A percentile compares a stretch with the other conserved stretches of the same genome.
Conservation (phyloP, 2,329 filamentous ascomycete species). For the Blastomyces gilchristii region DNA sequence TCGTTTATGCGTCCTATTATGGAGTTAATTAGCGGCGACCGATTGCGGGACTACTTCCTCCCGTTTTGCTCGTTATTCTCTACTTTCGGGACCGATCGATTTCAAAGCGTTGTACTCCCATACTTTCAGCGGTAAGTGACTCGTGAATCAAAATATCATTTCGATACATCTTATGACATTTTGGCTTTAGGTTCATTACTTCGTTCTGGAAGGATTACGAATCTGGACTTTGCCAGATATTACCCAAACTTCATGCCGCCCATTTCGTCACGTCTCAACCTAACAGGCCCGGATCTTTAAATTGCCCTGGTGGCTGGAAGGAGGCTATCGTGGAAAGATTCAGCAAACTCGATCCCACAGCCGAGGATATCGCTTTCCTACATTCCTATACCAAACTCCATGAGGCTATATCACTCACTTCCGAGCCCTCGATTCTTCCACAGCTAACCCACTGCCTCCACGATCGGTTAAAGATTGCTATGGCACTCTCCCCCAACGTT, state of each 20-base stretch:
- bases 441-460: constrained; percentile 57
- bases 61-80: constrained; percentile 76
- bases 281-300: constrained; percentile 30
- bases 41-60: constrained; percentile 63
- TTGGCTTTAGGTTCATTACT: constrained; percentile 54
- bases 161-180: constrained; percentile 18
- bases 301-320: constrained; percentile 49
- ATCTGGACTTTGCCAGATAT: constrained; percentile 56
- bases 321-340: constrained; percentile 62
- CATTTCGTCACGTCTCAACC: constrained; percentile 44
- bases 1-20: constrained; percentile 57
- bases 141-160: not conserved
- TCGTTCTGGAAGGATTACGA: constrained; percentile 61
- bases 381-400: constrained; percentile 57
- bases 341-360: constrained; percentile 35
- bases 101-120: constrained; percentile 65
- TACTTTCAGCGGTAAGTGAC: constrained; percentile 62
- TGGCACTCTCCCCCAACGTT: constrained; percentile 50
- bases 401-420: constrained; percentile 46
- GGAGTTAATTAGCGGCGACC: constrained; percentile 53
- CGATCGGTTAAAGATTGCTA: constrained; percentile 54
- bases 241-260: constrained; percentile 49
- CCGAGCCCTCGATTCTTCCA: constrained; percentile 54
- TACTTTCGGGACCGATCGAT: constrained; percentile 61
- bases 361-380: constrained; percentile 56